Evolutionary conservation across 768 basidiomycete species (phyloP), one percentile per base, ranked within the genome.

Genomic region (Vararia minispora): DNA sequence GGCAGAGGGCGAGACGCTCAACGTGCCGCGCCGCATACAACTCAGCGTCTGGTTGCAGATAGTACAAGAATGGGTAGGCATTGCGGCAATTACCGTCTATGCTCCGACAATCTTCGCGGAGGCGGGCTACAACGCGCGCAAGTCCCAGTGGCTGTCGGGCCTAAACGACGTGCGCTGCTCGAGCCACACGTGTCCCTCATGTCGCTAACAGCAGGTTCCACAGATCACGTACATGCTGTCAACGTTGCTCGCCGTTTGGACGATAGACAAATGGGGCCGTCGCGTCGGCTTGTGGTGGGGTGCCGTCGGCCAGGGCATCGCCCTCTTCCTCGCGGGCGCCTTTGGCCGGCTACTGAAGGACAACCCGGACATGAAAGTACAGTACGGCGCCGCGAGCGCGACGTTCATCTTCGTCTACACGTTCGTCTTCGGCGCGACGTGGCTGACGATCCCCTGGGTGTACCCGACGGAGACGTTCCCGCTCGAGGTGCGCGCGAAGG

Each of bases 251-350:
- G 64, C 63, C 27, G 64, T 65, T 8, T 44, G 63, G 9, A 64
- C 63, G 17, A 65, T 66, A 28, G 65, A 66, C 44, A 55, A 62
- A 14, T 64, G 64, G 57, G 65, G 65, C 13, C 56, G 65, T 6
- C 58, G 65, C 16, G 52, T 67, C 28, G 64, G 65, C 2, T 53
- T 67, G 9, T 67, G 63, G 62, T 66, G 65, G 65, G 65, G 64
- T 25, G 58, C 64, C 18, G 57, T 67, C 26, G 64, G 57, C 12
- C 65, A 67, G 46, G 64, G 65, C 23, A 45, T 56, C 41, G 48
- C 57, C 9, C 45, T 58, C 40, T 58, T 66, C 39, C 62, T 66
- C 36, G 64, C 64, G 0, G 64, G 62, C 1, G 65, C 55, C 7
- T 67, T 67, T 48, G 50, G 59, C 16, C 59, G 63, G 9, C 52